Percentiles rank a stretch among this genome's conserved stretches.
Evolutionary conservation across 352 stramenopile genomes (phyloP).

Genomic region (Pythium apleroticum): DNA sequence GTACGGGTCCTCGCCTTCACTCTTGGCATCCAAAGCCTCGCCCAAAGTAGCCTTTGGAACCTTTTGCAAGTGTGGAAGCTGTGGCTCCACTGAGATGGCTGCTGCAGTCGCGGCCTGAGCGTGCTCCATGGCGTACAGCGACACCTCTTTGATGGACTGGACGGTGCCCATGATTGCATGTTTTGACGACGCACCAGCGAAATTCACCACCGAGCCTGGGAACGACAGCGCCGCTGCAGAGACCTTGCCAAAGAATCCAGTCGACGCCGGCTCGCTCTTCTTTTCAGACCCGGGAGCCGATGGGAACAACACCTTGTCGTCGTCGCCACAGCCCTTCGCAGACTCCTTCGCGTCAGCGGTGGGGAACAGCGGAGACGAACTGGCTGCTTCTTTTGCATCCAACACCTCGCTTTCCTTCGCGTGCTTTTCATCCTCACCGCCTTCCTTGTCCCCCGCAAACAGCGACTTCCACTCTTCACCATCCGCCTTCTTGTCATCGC

Average conservation of each 20-base stretch:
- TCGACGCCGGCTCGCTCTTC: constrained; percentile 25
- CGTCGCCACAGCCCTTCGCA: not conserved
- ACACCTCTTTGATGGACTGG: constrained; percentile 74
- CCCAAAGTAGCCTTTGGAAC: constrained; percentile 15
- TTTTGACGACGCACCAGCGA: constrained; percentile 64
- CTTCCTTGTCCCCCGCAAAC: constrained; percentile 24
- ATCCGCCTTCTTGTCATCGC: constrained; percentile 16
- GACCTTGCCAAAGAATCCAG: constrained; percentile 69
- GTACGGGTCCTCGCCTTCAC: constrained; percentile 30
- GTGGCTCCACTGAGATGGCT: constrained; percentile 52
- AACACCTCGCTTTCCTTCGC: constrained; percentile 1
- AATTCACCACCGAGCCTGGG: constrained; percentile 59
- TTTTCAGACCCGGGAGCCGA: constrained; percentile 11
- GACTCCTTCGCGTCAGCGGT: constrained; percentile 20
- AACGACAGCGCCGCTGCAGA: constrained; percentile 58
- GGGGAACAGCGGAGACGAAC: constrained; percentile 16
- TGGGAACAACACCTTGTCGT: constrained; percentile 29
- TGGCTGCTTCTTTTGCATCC: constrained; percentile 17
- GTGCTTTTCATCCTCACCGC: not conserved
- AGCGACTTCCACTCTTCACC: constrained; percentile 42
- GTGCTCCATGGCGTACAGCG: constrained; percentile 72
- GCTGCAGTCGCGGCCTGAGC: constrained; percentile 63
- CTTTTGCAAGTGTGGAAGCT: constrained; percentile 26
- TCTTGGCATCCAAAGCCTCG: constrained; percentile 16
- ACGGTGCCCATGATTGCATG: constrained; percentile 65